Evolutionary conservation across 2,329 filamentous ascomycete species (phyloP).

Genomic region (Eutypella sp.): DNA sequence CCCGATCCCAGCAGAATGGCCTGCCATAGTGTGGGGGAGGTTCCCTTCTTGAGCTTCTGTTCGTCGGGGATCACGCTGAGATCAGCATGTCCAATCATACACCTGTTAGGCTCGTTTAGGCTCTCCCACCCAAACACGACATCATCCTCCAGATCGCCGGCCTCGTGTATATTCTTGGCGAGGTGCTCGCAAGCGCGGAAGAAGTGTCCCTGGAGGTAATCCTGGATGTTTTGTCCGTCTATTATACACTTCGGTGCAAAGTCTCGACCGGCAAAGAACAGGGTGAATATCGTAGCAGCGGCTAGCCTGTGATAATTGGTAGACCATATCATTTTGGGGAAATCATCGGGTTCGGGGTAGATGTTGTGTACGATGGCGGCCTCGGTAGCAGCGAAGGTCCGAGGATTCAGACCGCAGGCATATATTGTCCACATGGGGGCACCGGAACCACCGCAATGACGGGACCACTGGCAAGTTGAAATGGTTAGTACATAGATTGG

Average conservation of each 20-base stretch:
- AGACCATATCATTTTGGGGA: constrained; percentile 99
- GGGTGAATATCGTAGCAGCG: constrained; percentile 84
- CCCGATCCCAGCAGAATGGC: constrained; percentile 88
- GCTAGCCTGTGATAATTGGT: constrained; percentile 91
- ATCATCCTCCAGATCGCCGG: constrained; percentile 80
- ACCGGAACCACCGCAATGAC: constrained; percentile 89
- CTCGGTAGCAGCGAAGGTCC: constrained; percentile 78
- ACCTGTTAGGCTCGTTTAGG: constrained; percentile 90
- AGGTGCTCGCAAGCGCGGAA: constrained; percentile 75
- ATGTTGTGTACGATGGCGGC: constrained; percentile 94
- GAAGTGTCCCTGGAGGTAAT: constrained; percentile 87
- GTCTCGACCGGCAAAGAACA: constrained; percentile 86
- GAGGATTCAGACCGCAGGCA: constrained; percentile 84
- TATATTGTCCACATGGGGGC: constrained; percentile 98
- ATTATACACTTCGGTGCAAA: constrained; percentile 97
- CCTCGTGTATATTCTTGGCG: constrained; percentile 79
- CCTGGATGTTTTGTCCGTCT: constrained; percentile 91
- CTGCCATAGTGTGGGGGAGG: constrained; percentile 91
- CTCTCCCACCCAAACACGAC: constrained; percentile 95
- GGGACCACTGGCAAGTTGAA: constrained; percentile 66
- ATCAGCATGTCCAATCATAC: constrained; percentile 78
- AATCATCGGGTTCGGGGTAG: constrained; percentile 76
- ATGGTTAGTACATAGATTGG: constrained; percentile 19
- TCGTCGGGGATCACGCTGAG: constrained; percentile 77
- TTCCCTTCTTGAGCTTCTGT: constrained; percentile 88